These are phyloP conservation scores for Basipetospora chlamydospora DNA, from an alignment of 2,329 filamentous ascomycete species.

Conservation along the genomic window DNA sequence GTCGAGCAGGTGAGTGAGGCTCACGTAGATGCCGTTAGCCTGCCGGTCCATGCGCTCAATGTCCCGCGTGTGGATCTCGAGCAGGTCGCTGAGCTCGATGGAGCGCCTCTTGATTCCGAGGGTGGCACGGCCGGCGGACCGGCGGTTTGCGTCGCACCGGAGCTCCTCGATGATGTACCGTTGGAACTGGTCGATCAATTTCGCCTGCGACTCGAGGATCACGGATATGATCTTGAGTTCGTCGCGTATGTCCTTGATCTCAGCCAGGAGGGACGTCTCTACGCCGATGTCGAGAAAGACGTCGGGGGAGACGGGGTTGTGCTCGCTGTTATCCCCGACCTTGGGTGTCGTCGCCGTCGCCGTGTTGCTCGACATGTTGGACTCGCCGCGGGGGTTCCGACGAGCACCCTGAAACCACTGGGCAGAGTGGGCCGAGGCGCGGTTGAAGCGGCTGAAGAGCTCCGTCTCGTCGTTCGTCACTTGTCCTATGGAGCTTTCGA, in stretches of 20 bases:
- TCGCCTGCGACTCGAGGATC: conserved; percentile 14
- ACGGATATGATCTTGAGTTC: conserved; percentile 31
- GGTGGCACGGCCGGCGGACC: conserved; percentile 7
- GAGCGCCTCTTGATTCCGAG: conserved; percentile 15
- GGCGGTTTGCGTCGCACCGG: not conserved
- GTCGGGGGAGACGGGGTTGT: not conserved
- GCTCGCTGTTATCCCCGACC: not conserved
- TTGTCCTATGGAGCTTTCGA: conserved; percentile 23
- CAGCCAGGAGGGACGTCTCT: conserved; percentile 25
- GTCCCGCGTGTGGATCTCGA: conserved; percentile 8
- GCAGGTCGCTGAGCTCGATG: conserved; percentile 18
- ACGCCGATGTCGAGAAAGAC: conserved; percentile 24
- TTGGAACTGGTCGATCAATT: conserved; percentile 1
- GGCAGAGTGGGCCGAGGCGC: conserved; percentile 1
- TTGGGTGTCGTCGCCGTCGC: not conserved
- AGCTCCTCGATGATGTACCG: conserved; percentile 4
- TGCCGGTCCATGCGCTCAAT: conserved; percentile 5
- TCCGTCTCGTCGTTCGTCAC: conserved; percentile 4
- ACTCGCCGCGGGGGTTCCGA: not conserved
- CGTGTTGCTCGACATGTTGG: not conserved
- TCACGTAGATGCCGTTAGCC: conserved; percentile 4
- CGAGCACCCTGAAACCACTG: not conserved
- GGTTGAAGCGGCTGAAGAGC: conserved; percentile 4
- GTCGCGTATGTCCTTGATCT: conserved; percentile 31
- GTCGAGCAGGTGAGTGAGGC: conserved; percentile 21